phyloP scores from a whole-genome alignment of 2,329 filamentous ascomycete genomes.

The Neonectria faginata region DNA sequence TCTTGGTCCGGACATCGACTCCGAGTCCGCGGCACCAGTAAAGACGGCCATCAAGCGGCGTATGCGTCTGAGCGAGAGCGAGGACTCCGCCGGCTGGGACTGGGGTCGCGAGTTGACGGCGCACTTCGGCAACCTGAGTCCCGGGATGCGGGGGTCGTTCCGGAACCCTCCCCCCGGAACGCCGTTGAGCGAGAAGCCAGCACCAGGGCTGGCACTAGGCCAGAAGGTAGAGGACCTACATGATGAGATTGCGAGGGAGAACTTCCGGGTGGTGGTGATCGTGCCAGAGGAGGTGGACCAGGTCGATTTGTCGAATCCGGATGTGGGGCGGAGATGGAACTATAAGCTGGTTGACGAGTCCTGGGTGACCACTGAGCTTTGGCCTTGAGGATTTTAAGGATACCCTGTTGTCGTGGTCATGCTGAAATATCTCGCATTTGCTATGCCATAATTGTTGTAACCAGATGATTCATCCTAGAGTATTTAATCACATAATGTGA shows the following conservation, averaged over 20 bases:
- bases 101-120: constrained; percentile 84
- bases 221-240: constrained; percentile 78
- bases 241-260: constrained; percentile 75
- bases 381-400: constrained; percentile 62
- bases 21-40: constrained; percentile 57
- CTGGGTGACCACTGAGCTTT: constrained; percentile 79
- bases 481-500: neutral
- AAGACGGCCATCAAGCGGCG: constrained; percentile 69
- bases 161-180: constrained; percentile 77
- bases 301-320: constrained; percentile 76
- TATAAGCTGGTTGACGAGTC: constrained; percentile 69
- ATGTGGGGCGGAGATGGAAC: constrained; percentile 71
- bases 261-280: constrained; percentile 88
- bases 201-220: constrained; percentile 59
- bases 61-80: constrained; percentile 63
- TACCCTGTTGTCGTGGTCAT: neutral
- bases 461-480: neutral
- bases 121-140: constrained; percentile 90
- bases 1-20: constrained; percentile 75
- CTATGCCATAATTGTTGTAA: neutral
- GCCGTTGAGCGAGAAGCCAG: constrained; percentile 64
- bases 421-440: no score
- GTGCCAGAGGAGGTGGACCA: constrained; percentile 81
- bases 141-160: constrained; percentile 82
- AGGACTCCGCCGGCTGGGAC: constrained; percentile 70